A percentile compares a stretch with the other conserved stretches of the same genome.
phyloP scores from a whole-genome alignment of 306 rosid genomes.

The Cyamopsis tetragonoloba region DNA sequence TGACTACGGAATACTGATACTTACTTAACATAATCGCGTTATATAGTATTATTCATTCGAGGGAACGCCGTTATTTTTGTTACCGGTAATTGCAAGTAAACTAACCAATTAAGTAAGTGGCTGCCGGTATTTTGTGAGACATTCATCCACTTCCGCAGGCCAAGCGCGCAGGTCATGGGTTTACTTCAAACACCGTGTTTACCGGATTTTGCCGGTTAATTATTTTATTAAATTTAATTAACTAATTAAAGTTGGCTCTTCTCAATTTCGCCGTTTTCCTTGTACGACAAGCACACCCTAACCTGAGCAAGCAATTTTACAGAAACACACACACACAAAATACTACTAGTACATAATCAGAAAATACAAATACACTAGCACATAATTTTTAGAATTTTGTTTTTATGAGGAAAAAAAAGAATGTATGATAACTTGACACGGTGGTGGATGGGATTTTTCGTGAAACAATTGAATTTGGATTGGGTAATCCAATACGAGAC shows the following conservation, averaged over 20 bases:
- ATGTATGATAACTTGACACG: slow-evolving; percentile 2
- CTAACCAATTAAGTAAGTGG: slow-evolving; percentile 22
- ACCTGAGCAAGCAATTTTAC: slow-evolving; percentile 22
- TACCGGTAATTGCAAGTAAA: slow-evolving; percentile 44
- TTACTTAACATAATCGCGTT: too few relatives aligned
- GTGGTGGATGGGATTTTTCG: slow-evolving; percentile 18
- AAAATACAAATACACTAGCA: background rate
- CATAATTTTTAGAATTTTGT: background rate
- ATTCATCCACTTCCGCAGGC: slow-evolving; percentile 31
- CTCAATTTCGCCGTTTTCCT: slow-evolving; percentile 32
- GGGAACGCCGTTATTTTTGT: slow-evolving; percentile 35
- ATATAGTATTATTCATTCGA: too few relatives aligned
- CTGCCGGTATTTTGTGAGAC: slow-evolving; percentile 62
- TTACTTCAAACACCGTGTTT: slow-evolving; percentile 46
- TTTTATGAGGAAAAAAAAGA: background rate
- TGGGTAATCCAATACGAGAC: slow-evolving; percentile 28
- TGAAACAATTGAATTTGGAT: slow-evolving; percentile 19
- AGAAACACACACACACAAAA: background rate
- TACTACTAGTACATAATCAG: too few relatives aligned
- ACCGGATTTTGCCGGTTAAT: slow-evolving; percentile 67
- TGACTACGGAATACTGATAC: slow-evolving; percentile 33
- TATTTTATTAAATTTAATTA: background rate
- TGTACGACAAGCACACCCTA: slow-evolving; percentile 41
- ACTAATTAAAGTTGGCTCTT: background rate
- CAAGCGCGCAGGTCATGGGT: slow-evolving; percentile 38